Evolutionary conservation across 2,329 filamentous ascomycete genomes (phyloP).

Genomic region (Aspergillus sp.): DNA sequence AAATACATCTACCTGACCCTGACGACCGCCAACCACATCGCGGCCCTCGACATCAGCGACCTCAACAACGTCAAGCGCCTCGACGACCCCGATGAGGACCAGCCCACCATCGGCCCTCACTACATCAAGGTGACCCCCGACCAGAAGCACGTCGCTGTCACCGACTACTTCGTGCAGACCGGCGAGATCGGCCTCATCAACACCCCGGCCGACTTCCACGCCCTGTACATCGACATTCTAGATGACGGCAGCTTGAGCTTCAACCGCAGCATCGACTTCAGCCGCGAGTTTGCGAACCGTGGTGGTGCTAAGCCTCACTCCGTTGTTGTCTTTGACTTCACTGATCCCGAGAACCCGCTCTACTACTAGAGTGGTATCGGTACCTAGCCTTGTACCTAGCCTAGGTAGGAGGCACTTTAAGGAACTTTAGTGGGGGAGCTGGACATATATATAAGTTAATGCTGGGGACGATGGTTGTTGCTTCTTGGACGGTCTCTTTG

Average conservation of each 20-base stretch:
- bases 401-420: not conserved
- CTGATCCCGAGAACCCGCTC: slow-evolving; percentile 52
- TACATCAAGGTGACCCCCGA: slow-evolving; percentile 65
- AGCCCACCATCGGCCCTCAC: slow-evolving; percentile 62
- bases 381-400: too few species aligned
- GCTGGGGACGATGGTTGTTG: not conserved
- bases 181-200: slow-evolving; percentile 62
- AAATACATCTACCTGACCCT: slow-evolving; percentile 61
- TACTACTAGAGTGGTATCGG: slow-evolving; percentile 24
- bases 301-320: slow-evolving; percentile 61
- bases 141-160: slow-evolving; percentile 63
- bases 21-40: slow-evolving; percentile 62
- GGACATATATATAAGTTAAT: too few species aligned
- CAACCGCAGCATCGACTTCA: slow-evolving; percentile 61
- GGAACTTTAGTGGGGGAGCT: not conserved
- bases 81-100: slow-evolving; percentile 58
- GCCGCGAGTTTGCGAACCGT: slow-evolving; percentile 52
- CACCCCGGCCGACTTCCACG: slow-evolving; percentile 63
- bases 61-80: slow-evolving; percentile 61
- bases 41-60: slow-evolving; percentile 61
- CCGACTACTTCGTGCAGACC: slow-evolving; percentile 66
- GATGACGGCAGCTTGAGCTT: slow-evolving; percentile 57
- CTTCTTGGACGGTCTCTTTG: not conserved
- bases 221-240: slow-evolving; percentile 60
- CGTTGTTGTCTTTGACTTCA: slow-evolving; percentile 56